phyloP scores from a whole-genome alignment of 176 grass and related monocot species.

The Neostapfia colusana region DNA sequence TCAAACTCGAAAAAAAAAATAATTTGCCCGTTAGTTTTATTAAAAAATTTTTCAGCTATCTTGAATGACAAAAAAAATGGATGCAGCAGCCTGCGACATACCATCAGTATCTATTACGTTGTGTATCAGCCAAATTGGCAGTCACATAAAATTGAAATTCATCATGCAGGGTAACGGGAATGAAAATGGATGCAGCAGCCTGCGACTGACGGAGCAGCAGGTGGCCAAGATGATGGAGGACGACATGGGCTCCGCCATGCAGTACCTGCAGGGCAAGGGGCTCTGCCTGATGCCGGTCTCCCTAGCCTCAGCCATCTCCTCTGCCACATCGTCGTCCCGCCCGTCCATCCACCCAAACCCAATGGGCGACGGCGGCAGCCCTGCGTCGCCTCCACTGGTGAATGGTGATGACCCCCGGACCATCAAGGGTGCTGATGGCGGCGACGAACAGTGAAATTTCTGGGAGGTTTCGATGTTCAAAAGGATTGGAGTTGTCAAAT shows the following conservation, averaged over 20 bases:
- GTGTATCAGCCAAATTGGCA: not conserved
- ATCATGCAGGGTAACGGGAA: slow-evolving; percentile 36
- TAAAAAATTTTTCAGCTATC: not conserved
- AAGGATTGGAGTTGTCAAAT: slow-evolving; percentile 27
- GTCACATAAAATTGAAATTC: not conserved
- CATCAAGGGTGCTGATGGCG: not conserved
- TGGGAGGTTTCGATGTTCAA: slow-evolving; percentile 3
- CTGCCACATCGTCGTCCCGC: slow-evolving; percentile 41
- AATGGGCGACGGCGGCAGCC: not conserved
- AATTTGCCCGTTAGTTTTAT: not conserved
- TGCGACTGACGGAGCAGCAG: no score
- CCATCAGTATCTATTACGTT: not conserved
- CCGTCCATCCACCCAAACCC: slow-evolving; percentile 6
- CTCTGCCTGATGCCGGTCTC: slow-evolving; percentile 97
- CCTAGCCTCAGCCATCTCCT: slow-evolving; percentile 68
- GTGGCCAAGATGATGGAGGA: no score
- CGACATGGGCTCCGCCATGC: slow-evolving; percentile 94
- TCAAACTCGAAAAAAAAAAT: no score
- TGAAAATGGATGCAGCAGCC: slow-evolving; percentile 45
- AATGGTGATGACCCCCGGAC: slow-evolving; percentile 17
- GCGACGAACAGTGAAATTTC: slow-evolving; percentile 32
- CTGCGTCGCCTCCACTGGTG: slow-evolving; percentile 26
- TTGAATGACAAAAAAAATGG: not conserved
- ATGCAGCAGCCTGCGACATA: no score
- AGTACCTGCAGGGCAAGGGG: slow-evolving; percentile 94